These are phyloP conservation scores for Pleurotus cornucopiae DNA, from an alignment of 768 basidiomycete genomes.

Conservation along the genomic window DNA sequence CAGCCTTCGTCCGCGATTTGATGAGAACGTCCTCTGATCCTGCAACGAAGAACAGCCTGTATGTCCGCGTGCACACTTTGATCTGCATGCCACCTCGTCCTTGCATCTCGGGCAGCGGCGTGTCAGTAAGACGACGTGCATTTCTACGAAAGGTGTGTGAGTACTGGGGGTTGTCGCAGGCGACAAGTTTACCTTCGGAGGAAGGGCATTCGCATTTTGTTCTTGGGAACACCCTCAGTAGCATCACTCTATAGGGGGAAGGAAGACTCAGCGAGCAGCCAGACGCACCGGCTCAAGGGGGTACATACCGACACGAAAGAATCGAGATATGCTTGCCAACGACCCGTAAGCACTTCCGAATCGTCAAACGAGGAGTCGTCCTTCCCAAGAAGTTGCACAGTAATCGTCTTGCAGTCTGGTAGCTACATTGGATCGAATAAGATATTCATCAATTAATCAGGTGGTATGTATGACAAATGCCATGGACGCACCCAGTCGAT, in stretches of 20 bases:
- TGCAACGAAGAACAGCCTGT: conserved; percentile 77
- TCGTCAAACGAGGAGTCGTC: conserved; percentile 75
- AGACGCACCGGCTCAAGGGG: background rate
- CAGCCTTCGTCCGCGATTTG: conserved; percentile 37
- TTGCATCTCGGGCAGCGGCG: conserved; percentile 38
- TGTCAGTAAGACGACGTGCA: conserved; percentile 28
- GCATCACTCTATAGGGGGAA: conserved; percentile 40
- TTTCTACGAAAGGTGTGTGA: conserved; percentile 27
- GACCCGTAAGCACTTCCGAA: conserved; percentile 67
- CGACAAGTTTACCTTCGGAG: conserved; percentile 49
- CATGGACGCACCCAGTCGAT: conserved; percentile 66
- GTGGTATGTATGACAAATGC: background rate
- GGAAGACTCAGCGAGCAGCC: background rate
- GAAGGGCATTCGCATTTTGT: conserved; percentile 54
- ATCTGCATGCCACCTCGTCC: conserved; percentile 69
- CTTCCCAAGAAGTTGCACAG: conserved; percentile 74
- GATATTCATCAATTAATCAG: background rate
- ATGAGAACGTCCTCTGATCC: conserved; percentile 62
- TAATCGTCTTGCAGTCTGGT: conserved; percentile 60
- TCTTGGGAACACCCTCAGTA: conserved; percentile 48
- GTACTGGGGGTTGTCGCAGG: background rate
- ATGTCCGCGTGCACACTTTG: conserved; percentile 80
- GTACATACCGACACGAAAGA: conserved; percentile 62
- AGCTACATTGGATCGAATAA: conserved; percentile 34
- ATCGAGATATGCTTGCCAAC: conserved; percentile 80